A percentile compares a stretch with the other conserved stretches of the same genome.
Conservation (phyloP, 2,329 filamentous ascomycete species). For the Didymella exigua region DNA sequence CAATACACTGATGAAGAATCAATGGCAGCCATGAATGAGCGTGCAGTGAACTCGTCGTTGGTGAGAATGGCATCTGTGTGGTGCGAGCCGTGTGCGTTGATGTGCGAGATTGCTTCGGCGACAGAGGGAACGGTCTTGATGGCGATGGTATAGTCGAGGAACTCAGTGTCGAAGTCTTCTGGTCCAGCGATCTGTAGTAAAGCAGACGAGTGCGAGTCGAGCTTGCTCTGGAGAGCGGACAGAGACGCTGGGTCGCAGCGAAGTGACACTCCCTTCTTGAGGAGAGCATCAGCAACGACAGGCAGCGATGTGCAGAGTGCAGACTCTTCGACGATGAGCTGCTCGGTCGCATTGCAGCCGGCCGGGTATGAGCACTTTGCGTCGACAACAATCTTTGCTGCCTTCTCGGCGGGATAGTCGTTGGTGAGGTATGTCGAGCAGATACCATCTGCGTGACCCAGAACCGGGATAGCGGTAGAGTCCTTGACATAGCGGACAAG, state of each 20-base stretch:
- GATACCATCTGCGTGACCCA: slow-evolving; percentile 93
- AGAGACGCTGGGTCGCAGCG: slow-evolving; percentile 77
- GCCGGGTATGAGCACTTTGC: slow-evolving; percentile 94
- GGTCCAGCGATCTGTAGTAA: slow-evolving; percentile 69
- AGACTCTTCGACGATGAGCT: slow-evolving; percentile 79
- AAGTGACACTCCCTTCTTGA: slow-evolving; percentile 78
- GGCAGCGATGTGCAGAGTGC: slow-evolving; percentile 73
- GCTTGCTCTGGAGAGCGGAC: slow-evolving; percentile 60
- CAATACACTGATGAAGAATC: slow-evolving; percentile 95
- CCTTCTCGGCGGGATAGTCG: slow-evolving; percentile 74
- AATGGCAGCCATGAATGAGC: slow-evolving; percentile 81
- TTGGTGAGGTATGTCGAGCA: slow-evolving; percentile 85
- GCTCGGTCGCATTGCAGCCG: slow-evolving; percentile 94
- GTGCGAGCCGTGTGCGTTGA: slow-evolving; percentile 89
- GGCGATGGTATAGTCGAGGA: slow-evolving; percentile 81
- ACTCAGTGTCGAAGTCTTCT: slow-evolving; percentile 84
- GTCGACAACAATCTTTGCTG: slow-evolving; percentile 79
- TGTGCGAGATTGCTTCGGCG: slow-evolving; percentile 79
- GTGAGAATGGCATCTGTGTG: slow-evolving; percentile 95
- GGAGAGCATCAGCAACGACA: slow-evolving; percentile 72
- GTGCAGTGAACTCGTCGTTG: slow-evolving; percentile 67
- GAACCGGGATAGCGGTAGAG: slow-evolving; percentile 89
- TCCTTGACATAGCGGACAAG: slow-evolving; percentile 88
- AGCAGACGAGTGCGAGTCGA: slow-evolving; percentile 50
- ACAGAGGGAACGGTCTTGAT: slow-evolving; percentile 74